Conservation (phyloP, 164 flowering plant genomes). For the Tetracentron sinense region DNA sequence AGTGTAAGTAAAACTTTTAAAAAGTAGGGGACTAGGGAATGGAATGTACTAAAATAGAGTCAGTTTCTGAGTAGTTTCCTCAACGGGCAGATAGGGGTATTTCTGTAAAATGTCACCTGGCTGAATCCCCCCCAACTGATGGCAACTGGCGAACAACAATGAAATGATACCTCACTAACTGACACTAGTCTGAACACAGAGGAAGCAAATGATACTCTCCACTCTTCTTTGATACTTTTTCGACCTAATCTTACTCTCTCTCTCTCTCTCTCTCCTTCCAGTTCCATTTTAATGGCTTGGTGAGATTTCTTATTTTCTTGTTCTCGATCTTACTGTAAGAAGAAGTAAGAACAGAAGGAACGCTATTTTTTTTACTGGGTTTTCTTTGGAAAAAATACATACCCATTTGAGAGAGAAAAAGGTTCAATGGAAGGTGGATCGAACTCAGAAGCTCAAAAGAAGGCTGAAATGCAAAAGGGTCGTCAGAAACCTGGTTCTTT, state of each 20-base stretch:
- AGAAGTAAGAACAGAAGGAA: neutral
- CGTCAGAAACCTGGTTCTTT: slow-evolving; percentile 29
- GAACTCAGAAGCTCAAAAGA: slow-evolving; percentile 34
- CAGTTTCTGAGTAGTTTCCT: neutral
- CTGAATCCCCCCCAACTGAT: slow-evolving; percentile 7
- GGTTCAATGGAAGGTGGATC: slow-evolving; percentile 66
- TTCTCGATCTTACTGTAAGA: neutral
- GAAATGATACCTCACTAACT: slow-evolving; percentile 3
- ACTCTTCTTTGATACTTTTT: neutral
- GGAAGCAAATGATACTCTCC: neutral
- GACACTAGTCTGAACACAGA: neutral
- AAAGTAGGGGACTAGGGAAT: too few relatives aligned
- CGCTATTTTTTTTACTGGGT: neutral
- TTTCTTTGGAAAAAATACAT: neutral
- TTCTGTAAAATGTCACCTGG: neutral
- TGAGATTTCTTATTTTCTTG: neutral
- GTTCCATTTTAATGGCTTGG: neutral
- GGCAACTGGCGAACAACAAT: slow-evolving; percentile 8
- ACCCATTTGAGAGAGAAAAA: slow-evolving; percentile 22
- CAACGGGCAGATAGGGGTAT: slow-evolving; percentile 11
- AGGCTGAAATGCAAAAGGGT: slow-evolving; percentile 26
- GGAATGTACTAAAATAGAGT: too few relatives aligned
- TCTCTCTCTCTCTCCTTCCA: slow-evolving; percentile 3
- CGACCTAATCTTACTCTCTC: slow-evolving; percentile 12
- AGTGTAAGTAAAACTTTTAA: too few relatives aligned